These are phyloP conservation scores for Aspergillus bridgeri DNA, from an alignment of 495 filamentous ascomycete genomes.

Conservation along the genomic window DNA sequence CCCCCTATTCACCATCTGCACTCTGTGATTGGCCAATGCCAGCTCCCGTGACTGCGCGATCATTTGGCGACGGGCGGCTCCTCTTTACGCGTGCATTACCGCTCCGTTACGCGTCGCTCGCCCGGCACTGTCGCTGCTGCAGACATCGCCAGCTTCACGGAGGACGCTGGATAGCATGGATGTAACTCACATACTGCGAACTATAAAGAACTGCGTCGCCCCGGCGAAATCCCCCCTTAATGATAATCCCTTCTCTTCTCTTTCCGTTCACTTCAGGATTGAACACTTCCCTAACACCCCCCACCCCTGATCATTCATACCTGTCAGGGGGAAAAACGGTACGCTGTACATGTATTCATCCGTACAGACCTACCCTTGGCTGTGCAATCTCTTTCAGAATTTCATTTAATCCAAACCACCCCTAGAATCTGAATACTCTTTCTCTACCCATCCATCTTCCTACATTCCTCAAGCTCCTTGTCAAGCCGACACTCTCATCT, in stretches of 20 bases:
- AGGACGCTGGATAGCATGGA: background rate
- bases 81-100: constrained; percentile 39
- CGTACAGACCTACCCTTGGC: background rate
- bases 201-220: background rate
- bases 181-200: background rate
- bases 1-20: constrained; percentile 6
- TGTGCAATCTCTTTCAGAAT: background rate
- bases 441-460: background rate
- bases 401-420: background rate
- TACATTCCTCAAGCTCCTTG: background rate
- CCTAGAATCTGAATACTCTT: background rate
- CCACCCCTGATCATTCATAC: background rate
- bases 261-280: background rate
- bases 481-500: background rate
- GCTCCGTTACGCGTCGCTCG: constrained; percentile 35
- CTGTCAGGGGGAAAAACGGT: background rate
- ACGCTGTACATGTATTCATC: background rate
- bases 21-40: constrained; percentile 19
- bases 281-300: background rate
- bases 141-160: background rate
- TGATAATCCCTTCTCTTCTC: background rate
- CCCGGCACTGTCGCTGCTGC: too few relatives aligned
- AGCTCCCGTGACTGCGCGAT: constrained; percentile 39
- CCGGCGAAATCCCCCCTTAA: background rate
- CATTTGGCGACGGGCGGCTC: constrained; percentile 35